Base-by-base conservation (phyloP, 805 yeast species). In the Metschnikowia rubicola region DNA sequence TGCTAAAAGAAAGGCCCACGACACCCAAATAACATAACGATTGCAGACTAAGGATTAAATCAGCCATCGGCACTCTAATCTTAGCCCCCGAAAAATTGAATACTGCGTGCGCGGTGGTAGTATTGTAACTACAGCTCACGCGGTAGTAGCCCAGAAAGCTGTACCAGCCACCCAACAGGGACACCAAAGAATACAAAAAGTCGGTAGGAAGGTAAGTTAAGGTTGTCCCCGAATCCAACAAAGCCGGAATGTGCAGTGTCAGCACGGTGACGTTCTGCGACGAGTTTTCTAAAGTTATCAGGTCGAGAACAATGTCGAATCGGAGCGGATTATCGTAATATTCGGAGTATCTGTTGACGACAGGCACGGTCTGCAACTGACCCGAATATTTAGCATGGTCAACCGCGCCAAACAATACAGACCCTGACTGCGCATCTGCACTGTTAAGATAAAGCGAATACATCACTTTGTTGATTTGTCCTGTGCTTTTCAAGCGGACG, bases 401-500 rank as follows among this genome's bases (percentile, higher is more conserved):
- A 10, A 70, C 66, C 10, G 73, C 76, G 4, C 76, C 76, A 59
- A 71, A 71, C 45, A 71, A 59, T 26, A 71, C 52, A 26, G 62
- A 56, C 11, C 76, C 76, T 2, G 61, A 29, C 3, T 38, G 45
- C 11, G 67, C 55, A n/a, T 17, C 10, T 21, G 60, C 53, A 3
- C 67, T 64, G 54, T 81, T 77, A 61, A 87, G 70, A 56, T 70
- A 84, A 45, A 87, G 66, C 0, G 92, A 84, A 60, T 84, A 87
- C 0, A 78, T 78, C 35, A 73, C 71, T 40, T 75, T 73, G 37
- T 73, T 56, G 48, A 81, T 85, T 33, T 77, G 57, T 0, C 90
- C 90, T 45, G 77, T 75, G 30, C 68, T 60, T 42, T 74, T 81
- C 70, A 88, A 63, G 50, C 75, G 75, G 46, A 72, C 52, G 0